Base-by-base conservation (phyloP, 1,284 basidiomycete genomes). In the Mycosarcoma mackinlayi region DNA sequence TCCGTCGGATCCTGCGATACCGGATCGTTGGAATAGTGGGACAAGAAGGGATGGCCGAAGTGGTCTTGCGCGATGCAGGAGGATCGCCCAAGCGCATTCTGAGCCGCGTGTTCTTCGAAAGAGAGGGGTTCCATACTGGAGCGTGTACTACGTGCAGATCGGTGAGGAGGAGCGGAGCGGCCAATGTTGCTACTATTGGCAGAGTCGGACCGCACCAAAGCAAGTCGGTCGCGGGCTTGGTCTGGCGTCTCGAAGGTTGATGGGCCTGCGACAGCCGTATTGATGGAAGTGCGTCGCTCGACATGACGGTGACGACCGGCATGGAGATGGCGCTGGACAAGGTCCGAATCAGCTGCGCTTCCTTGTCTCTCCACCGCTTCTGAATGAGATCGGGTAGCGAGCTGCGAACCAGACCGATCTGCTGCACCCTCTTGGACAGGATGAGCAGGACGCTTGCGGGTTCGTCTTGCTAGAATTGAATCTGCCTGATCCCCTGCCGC, bases 391-490 rank as follows among this genome's bases (percentile, higher is more conserved):
- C 51, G 47, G 23, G 49, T 45, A n/a, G 51, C 28, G 8, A 27
- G 14, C 9, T 37, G 46, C 4, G 46, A 25, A 18, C 25, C 21
- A n/a, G 61, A 11, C 16, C 50, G 51, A 11, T 59, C 62, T 14
- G 31, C 37, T 18, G 56, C 51, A 8, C 31, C 50, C n/a, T 59
- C 47, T 14, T 47, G 41, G 30, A 47, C 52, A 16, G 45, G 28
- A 21, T 55, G 62, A 13, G 62, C 62, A 18, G 62, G 46, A 13
- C 62, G 56, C n/a, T 65, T 65, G 47, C 62, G 56, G 14, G 56
- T 59, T 16, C 62, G 62, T 30, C 62, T 45, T 1, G 37, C 35
- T 27, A 45, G 62, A 14, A 48, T 16, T 5, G 55, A 47, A 18
- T 41, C 11, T 21, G 55, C 21, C 7, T 37, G 51, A 24, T 65